Conservation (phyloP, 148 eudicot species). For the Vaccinium corymbosum region DNA sequence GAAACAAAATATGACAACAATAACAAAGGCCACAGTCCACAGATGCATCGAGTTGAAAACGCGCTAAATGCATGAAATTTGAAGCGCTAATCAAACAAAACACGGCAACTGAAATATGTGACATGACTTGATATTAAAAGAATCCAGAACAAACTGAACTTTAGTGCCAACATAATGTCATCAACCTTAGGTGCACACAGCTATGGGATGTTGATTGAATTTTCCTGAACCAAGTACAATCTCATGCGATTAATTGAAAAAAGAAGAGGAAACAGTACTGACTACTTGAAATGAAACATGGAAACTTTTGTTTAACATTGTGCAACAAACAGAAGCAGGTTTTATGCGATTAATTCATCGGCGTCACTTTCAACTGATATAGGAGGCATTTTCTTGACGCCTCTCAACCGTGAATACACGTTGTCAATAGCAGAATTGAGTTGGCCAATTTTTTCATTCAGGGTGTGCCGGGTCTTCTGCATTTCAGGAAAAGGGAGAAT, state of each 20-base stretch:
- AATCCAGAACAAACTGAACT: slow-evolving; percentile 8
- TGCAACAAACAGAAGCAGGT: slow-evolving; percentile 6
- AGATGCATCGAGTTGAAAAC: too few relatives aligned
- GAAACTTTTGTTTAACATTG: not conserved
- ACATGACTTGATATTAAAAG: too few relatives aligned
- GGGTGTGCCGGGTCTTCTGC: slow-evolving; percentile 73
- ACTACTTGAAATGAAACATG: not conserved
- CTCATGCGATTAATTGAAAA: not conserved
- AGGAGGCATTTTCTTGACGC: slow-evolving; percentile 51
- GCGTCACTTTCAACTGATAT: slow-evolving; percentile 59
- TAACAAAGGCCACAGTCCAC: too few relatives aligned
- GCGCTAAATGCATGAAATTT: too few relatives aligned
- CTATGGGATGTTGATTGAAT: not conserved
- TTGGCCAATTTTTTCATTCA: slow-evolving; percentile 66
- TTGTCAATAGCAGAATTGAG: slow-evolving; percentile 86
- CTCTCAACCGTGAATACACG: slow-evolving; percentile 73
- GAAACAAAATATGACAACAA: too few relatives aligned
- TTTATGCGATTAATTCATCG: slow-evolving; percentile 60
- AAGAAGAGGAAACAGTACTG: not conserved
- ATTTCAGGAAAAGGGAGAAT: slow-evolving; percentile 13
- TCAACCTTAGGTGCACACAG: not conserved
- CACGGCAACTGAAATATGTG: too few relatives aligned
- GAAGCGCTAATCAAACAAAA: too few relatives aligned
- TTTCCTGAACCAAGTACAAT: not conserved
- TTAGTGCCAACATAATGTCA: not conserved